Evolutionary conservation across 345 rosid genomes (phyloP).

Genomic region (Crucihimalaya himalaica): DNA sequence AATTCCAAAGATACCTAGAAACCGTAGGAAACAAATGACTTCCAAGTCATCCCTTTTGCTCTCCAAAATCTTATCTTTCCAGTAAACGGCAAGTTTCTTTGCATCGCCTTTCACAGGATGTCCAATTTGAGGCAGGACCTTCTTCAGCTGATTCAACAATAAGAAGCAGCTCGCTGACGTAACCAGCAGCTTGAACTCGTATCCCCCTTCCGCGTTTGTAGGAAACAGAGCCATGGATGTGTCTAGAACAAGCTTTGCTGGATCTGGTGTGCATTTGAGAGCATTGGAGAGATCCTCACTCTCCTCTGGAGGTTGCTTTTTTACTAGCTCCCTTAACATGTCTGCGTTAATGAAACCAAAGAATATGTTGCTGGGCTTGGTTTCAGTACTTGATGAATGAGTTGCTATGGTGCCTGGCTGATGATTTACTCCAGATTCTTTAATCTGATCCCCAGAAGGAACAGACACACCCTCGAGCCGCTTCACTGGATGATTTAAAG

Average conservation of each 20-base stretch:
- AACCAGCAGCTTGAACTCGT: constrained; percentile 33
- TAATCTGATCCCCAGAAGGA: constrained; percentile 8
- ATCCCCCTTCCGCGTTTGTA: constrained; percentile 9
- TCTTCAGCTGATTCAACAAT: constrained; percentile 46
- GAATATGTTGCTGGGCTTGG: constrained; percentile 10
- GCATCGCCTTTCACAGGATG: constrained; percentile 40
- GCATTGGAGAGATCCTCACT: constrained; percentile 33
- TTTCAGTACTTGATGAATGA: background rate
- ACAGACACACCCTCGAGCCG: background rate
- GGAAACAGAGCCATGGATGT: constrained; percentile 35
- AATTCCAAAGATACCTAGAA: constrained; percentile 47
- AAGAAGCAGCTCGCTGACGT: constrained; percentile 30
- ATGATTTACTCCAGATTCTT: background rate
- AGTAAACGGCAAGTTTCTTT: constrained; percentile 38
- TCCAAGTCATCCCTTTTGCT: constrained; percentile 37
- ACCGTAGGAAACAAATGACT: constrained; percentile 45
- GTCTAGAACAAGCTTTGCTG: constrained; percentile 46
- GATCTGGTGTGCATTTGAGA: constrained; percentile 42
- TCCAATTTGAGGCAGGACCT: constrained; percentile 28
- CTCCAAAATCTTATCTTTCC: constrained; percentile 42
- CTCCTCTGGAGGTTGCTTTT: constrained; percentile 25
- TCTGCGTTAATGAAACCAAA: constrained; percentile 5
- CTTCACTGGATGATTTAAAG: constrained; percentile 6
- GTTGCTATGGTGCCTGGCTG: constrained; percentile 5
- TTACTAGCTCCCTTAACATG: constrained; percentile 26